Evolutionary conservation across 169 alveolate species (phyloP).

Genomic region (Plasmodium gallinaceum): DNA sequence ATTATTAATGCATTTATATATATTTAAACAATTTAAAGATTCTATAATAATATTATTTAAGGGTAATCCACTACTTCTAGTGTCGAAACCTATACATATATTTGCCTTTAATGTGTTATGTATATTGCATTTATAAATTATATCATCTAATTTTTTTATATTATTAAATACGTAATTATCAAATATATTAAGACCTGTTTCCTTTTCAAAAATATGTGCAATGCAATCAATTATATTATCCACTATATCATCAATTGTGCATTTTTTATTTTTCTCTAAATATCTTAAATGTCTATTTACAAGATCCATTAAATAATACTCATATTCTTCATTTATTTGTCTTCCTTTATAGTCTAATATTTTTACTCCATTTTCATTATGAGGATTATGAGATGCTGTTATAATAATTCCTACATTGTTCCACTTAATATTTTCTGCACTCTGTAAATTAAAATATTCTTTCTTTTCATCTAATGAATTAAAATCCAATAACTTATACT

Average conservation of each 20-base stretch:
- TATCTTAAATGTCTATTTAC: conserved; percentile 76
- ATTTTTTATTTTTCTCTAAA: conserved; percentile 28
- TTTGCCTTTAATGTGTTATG: conserved; percentile 37
- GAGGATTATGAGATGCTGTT: conserved; percentile 85
- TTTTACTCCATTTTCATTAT: conserved; percentile 83
- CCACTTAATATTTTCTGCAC: conserved; percentile 4
- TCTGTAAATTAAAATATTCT: background rate
- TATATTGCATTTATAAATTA: conserved; percentile 24
- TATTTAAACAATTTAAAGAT: conserved; percentile 37
- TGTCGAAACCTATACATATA: conserved; percentile 75
- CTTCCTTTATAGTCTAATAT: conserved; percentile 79
- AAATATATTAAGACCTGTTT: conserved; percentile 20
- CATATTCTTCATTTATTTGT: conserved; percentile 79
- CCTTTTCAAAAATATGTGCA: conserved; percentile 33
- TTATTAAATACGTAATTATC: conserved; percentile 23
- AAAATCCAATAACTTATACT: background rate
- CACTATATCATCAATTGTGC: conserved; percentile 35
- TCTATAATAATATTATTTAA: conserved; percentile 50
- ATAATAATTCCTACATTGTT: conserved; percentile 78
- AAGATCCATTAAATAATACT: conserved; percentile 73
- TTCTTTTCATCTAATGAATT: background rate
- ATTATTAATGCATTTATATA: conserved; percentile 57
- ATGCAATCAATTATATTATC: conserved; percentile 31
- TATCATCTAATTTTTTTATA: conserved; percentile 28
- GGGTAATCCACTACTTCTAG: conserved; percentile 36